A percentile compares a stretch with the other conserved stretches of the same genome.
These are phyloP conservation scores for Cyclocybe aegerita DNA, from an alignment of 768 basidiomycete genomes.

Conservation along the genomic window DNA sequence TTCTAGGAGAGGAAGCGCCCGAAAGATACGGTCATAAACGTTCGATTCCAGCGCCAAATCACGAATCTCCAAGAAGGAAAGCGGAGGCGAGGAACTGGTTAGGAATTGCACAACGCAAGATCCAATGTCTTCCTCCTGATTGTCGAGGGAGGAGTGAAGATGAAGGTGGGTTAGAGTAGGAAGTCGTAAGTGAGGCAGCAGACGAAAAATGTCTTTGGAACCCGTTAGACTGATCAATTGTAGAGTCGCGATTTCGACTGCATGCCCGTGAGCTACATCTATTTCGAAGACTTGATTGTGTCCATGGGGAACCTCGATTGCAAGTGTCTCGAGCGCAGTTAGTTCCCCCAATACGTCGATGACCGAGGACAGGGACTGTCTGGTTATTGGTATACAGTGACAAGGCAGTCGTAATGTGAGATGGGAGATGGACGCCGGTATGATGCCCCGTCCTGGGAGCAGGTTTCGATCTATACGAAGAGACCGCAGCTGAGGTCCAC, in stretches of 20 bases:
- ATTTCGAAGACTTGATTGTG: slow-evolving; percentile 25
- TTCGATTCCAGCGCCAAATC: slow-evolving; percentile 43
- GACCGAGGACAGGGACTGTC: slow-evolving; percentile 22
- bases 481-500: slow-evolving; percentile 33
- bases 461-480: slow-evolving; percentile 33
- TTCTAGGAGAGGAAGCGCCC: slow-evolving; percentile 36
- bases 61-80: slow-evolving; percentile 46
- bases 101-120: slow-evolving; percentile 24
- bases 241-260: slow-evolving; percentile 22
- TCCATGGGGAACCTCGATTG: slow-evolving; percentile 34
- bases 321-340: slow-evolving; percentile 38
- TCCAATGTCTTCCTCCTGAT: slow-evolving; percentile 13
- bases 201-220: slow-evolving; percentile 24
- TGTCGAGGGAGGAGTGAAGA: slow-evolving; percentile 20
- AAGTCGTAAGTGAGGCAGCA: slow-evolving; percentile 27
- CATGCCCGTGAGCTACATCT: slow-evolving; percentile 12
- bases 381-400: slow-evolving; percentile 9
- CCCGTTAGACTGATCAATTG: slow-evolving; percentile 28
- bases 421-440: slow-evolving; percentile 33
- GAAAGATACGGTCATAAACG: slow-evolving; percentile 31
- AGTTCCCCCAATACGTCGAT: slow-evolving; percentile 35
- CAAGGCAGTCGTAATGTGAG: slow-evolving; percentile 33
- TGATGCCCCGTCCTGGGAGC: slow-evolving; percentile 29
- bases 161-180: slow-evolving; percentile 24
- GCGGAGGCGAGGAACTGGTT: slow-evolving; percentile 24